Conservation (phyloP, 73 alveolate species). For the Paramecium sonneborni region DNA sequence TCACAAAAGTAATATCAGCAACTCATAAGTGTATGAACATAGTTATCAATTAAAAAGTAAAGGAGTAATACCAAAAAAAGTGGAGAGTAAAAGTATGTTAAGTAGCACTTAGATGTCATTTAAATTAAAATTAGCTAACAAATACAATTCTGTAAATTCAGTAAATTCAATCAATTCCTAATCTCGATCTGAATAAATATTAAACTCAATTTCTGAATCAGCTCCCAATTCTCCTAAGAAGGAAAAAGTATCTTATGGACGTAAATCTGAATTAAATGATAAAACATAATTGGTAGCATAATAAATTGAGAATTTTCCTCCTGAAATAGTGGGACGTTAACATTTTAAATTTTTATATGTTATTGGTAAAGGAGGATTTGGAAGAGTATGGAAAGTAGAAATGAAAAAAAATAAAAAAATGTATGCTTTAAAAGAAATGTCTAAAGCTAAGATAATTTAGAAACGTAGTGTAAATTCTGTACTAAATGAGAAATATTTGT, state of each 20-base stretch:
- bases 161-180: neutral
- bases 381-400: slow-evolving; percentile 85
- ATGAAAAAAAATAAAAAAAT: slow-evolving; percentile 68
- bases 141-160: neutral
- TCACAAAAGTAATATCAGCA: neutral
- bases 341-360: slow-evolving; percentile 63
- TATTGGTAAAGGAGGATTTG: slow-evolving; percentile 71
- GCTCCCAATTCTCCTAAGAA: slow-evolving; percentile 42
- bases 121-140: neutral
- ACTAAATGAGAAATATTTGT: slow-evolving; percentile 89
- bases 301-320: neutral
- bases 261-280: slow-evolving; percentile 3
- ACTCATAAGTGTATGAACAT: slow-evolving; percentile 29
- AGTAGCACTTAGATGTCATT: slow-evolving; percentile 36
- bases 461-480: slow-evolving; percentile 90
- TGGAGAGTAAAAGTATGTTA: slow-evolving; percentile 17
- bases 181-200: neutral
- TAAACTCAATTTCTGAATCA: slow-evolving; percentile 8
- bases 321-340: neutral
- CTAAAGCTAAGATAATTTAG: slow-evolving; percentile 71
- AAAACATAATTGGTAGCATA: neutral
- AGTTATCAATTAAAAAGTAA: neutral
- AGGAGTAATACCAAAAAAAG: slow-evolving; percentile 36
- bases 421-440: slow-evolving; percentile 63
- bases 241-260: neutral